Base-by-base conservation (phyloP, 2,329 filamentous ascomycete species). In the Paecilomyces dactylethromorphus region DNA sequence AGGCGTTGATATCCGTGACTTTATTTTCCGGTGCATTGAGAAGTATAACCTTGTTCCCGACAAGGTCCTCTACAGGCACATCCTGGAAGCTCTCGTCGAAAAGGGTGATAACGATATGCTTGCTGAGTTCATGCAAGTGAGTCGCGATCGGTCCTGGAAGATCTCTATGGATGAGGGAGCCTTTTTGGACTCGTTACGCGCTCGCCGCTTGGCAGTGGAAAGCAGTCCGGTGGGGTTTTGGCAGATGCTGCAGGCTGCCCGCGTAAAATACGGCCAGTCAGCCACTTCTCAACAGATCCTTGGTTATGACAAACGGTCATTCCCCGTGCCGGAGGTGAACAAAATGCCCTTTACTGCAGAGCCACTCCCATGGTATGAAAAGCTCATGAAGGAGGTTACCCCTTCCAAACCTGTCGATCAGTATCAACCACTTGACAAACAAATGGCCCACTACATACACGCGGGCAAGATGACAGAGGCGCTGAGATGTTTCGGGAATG, bases 201-300 rank as follows among this genome's bases (percentile, higher is more conserved):
- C 58, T n/a, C 71, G 72, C 21, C 71, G 69, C 12, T 60, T 70
- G n/a, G 65, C 71, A 53, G 68, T 72, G 57, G 69, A 74, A 59
- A 64, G 68, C 15, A 66, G 68, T 6, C 72, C 73, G 1, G 67
- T 71, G 15, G 73, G 75, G 4, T 67, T 75, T 54, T 77, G 74
- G 74, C 68, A 73, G 51, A 73, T 77, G 72, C 65, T 76, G 22
- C 72, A 74, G 54, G 70, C 73, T 8, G 72, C 74, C 10, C 70
- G 72, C 53, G 61, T 68, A 15, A 68, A 72, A 53, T 66, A 71
- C 54, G 66, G 68, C 10, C 65, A 70, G 53, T 63, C 68, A 26
- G 63, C 73, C 50, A 63, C 66, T 39, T 74, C 73, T 6, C 68
- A 69, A 33, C 71, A 69, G 33, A 66, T 77, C 24, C 63, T 77